Percentiles rank a stretch among this genome's conserved stretches.
Evolutionary conservation across 495 filamentous ascomycete genomes (phyloP).

Genomic region (Niebla homalea): DNA sequence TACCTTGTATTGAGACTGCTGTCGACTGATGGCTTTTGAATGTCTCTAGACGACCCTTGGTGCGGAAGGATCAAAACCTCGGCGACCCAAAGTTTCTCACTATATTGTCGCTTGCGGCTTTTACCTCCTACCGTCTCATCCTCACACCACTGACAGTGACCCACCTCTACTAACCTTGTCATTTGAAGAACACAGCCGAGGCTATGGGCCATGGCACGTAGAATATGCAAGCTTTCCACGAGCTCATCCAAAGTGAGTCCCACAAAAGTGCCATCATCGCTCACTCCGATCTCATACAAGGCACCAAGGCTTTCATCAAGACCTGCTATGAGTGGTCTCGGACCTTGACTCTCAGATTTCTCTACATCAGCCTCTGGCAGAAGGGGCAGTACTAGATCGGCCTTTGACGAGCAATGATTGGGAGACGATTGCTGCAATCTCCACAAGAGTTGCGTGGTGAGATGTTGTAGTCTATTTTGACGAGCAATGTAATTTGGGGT

Average conservation of each 20-base stretch:
- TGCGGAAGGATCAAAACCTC: slow-evolving; percentile 68
- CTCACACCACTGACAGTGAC: slow-evolving; percentile 68
- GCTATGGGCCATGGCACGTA: slow-evolving; percentile 81
- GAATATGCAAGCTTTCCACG: slow-evolving; percentile 71
- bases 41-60: slow-evolving; percentile 22
- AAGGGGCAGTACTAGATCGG: slow-evolving; percentile 55
- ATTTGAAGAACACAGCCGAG: slow-evolving; percentile 82
- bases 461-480: slow-evolving; percentile 72
- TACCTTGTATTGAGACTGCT: not conserved
- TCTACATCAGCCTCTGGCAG: slow-evolving; percentile 50
- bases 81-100: slow-evolving; percentile 67
- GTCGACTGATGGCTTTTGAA: not conserved
- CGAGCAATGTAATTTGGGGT: slow-evolving; percentile 45
- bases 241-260: slow-evolving; percentile 85
- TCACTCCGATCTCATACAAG: slow-evolving; percentile 90
- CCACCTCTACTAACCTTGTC: slow-evolving; percentile 70
- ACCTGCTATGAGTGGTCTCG: slow-evolving; percentile 56
- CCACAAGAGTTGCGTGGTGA: slow-evolving; percentile 94
- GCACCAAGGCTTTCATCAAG: slow-evolving; percentile 88
- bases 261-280: slow-evolving; percentile 85
- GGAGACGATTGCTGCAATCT: slow-evolving; percentile 88
- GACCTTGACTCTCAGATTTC: slow-evolving; percentile 38
- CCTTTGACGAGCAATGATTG: slow-evolving; percentile 65
- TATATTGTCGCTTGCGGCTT: slow-evolving; percentile 18
- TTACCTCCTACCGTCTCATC: slow-evolving; percentile 17